These are phyloP conservation scores for Fusarium fujikuroi DNA, from an alignment of 2,329 filamentous ascomycete genomes.

Conservation along the genomic window DNA sequence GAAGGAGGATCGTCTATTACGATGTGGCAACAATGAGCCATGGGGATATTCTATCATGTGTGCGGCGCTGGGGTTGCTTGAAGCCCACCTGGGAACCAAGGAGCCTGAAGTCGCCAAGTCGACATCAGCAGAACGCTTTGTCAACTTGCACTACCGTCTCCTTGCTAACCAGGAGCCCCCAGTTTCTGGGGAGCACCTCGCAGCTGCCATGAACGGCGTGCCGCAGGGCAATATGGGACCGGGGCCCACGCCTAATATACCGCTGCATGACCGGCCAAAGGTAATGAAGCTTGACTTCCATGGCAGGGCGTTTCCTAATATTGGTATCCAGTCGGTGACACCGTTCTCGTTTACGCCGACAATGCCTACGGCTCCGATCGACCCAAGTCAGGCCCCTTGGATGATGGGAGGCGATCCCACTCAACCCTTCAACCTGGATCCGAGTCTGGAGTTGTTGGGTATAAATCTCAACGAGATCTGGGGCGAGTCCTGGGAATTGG, in stretches of 20 bases:
- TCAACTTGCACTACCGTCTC: slow-evolving; percentile 67
- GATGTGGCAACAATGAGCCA: slow-evolving; percentile 72
- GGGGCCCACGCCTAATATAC: slow-evolving; percentile 47
- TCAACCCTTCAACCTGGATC: slow-evolving; percentile 61
- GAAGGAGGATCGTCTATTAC: slow-evolving; percentile 69
- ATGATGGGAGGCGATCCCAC: slow-evolving; percentile 47
- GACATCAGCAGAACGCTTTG: slow-evolving; percentile 67
- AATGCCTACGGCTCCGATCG: slow-evolving; percentile 50
- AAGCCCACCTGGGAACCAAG: slow-evolving; percentile 68
- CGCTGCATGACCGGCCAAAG: slow-evolving; percentile 53
- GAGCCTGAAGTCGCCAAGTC: slow-evolving; percentile 67
- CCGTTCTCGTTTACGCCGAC: slow-evolving; percentile 54
- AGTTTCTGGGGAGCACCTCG: slow-evolving; percentile 47
- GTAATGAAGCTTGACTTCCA: slow-evolving; percentile 49
- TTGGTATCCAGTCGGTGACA: slow-evolving; percentile 52
- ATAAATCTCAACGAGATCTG: slow-evolving; percentile 66
- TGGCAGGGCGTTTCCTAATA: slow-evolving; percentile 46
- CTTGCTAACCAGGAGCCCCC: slow-evolving; percentile 64
- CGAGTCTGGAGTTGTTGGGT: slow-evolving; percentile 64
- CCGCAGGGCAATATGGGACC: slow-evolving; percentile 42
- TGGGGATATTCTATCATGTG: slow-evolving; percentile 74
- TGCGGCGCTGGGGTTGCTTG: slow-evolving; percentile 66
- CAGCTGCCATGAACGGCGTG: slow-evolving; percentile 39
- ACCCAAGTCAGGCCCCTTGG: slow-evolving; percentile 50
- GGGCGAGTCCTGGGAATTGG: slow-evolving; percentile 61